phyloP scores from a whole-genome alignment of 2,329 filamentous ascomycete genomes.

The Cercospora janseana region DNA sequence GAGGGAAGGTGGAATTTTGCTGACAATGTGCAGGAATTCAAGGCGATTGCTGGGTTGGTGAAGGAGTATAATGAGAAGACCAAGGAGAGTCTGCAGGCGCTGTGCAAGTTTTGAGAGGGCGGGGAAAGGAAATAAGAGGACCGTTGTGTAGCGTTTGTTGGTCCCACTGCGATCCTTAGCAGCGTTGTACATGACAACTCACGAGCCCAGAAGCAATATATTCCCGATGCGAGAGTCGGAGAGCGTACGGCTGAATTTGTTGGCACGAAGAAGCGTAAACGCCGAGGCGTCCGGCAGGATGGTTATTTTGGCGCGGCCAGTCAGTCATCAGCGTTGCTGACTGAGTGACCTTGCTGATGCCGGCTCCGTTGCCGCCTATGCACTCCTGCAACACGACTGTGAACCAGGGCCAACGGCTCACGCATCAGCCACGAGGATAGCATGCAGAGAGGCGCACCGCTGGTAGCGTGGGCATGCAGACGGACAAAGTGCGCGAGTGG shows the following conservation, averaged over 20 bases:
- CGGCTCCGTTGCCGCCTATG: not conserved
- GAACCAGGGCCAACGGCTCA: slow-evolving; percentile 5
- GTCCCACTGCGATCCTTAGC: not conserved
- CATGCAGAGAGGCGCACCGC: slow-evolving; percentile 4
- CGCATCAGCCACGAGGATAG: slow-evolving; percentile 19
- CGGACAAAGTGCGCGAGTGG: not conserved
- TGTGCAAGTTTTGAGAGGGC: slow-evolving; percentile 58
- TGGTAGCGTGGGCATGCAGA: not conserved
- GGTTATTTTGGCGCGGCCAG: not conserved
- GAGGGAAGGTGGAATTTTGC: slow-evolving; percentile 39
- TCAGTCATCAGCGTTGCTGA: slow-evolving; percentile 3
- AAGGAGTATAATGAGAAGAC: slow-evolving; percentile 74
- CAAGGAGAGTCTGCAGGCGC: slow-evolving; percentile 62
- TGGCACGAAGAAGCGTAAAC: too few species aligned
- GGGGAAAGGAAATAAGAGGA: not conserved
- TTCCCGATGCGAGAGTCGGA: not conserved
- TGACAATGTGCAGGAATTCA: slow-evolving; percentile 63
- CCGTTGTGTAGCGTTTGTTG: not conserved
- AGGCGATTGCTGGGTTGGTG: slow-evolving; percentile 68
- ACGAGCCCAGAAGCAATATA: not conserved
- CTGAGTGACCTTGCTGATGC: slow-evolving; percentile 4
- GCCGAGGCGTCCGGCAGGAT: not conserved
- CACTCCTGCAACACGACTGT: slow-evolving; percentile 5
- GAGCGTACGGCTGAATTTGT: not conserved
- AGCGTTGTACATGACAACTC: not conserved